These are phyloP conservation scores for Monosporascus sp. DNA, from an alignment of 2,329 filamentous ascomycete genomes.

Conservation along the genomic window DNA sequence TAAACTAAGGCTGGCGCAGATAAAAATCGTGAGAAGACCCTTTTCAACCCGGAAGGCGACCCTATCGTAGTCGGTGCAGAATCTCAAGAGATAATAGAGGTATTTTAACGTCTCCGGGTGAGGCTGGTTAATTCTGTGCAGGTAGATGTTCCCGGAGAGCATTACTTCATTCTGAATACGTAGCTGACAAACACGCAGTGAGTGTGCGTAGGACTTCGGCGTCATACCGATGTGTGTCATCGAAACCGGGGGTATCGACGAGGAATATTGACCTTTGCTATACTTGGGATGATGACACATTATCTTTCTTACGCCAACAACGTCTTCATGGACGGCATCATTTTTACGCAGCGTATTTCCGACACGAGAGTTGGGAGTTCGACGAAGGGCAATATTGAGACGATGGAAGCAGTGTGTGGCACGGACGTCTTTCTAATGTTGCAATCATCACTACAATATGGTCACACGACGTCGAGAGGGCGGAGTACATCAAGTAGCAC, in stretches of 20 bases:
- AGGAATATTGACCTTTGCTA: neutral
- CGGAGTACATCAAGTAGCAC: neutral
- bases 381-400: constrained; percentile 2
- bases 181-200: constrained; percentile 4
- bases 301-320: constrained; percentile 4
- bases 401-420: constrained; percentile 5
- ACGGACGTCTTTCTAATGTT: constrained; percentile 4
- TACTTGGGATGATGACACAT: too few species aligned
- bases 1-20: too few species aligned
- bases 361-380: constrained; percentile 4
- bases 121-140: constrained; percentile 4
- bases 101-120: too few species aligned
- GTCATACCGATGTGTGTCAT: constrained; percentile 4
- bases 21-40: too few species aligned
- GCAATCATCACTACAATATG: constrained; percentile 4
- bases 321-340: constrained; percentile 3
- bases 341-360: constrained; percentile 6
- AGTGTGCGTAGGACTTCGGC: constrained; percentile 6
- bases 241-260: constrained; percentile 10
- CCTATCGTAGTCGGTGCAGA: too few species aligned
- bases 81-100: too few species aligned
- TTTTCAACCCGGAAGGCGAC: too few species aligned
- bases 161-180: constrained; percentile 1
- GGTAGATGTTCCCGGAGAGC: constrained; percentile 7
- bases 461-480: neutral